These are phyloP conservation scores for Actinomortierella ambigua DNA, from an alignment of 371 early-diverging fungal genomes.

Conservation along the genomic window DNA sequence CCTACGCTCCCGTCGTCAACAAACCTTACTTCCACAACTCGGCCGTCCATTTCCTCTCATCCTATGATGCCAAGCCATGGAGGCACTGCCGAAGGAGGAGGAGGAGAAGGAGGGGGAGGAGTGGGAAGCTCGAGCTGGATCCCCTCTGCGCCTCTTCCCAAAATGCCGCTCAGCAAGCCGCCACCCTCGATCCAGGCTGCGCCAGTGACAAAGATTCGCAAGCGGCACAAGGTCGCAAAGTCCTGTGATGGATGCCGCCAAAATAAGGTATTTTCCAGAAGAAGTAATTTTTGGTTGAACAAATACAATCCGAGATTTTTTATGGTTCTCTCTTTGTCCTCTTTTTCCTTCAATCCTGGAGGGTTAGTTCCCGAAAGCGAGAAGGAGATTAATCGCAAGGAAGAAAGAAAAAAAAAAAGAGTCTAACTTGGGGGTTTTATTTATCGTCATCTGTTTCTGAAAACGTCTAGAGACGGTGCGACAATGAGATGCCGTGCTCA, in stretches of 20 bases:
- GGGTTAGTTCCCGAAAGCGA: not conserved
- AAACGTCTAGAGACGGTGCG: not conserved
- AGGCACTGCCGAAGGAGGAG: not conserved
- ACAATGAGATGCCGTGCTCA: not conserved
- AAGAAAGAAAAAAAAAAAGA: too few relatives aligned
- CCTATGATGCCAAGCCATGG: not conserved
- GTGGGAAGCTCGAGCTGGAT: not conserved
- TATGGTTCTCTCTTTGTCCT: not conserved
- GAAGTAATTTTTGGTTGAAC: not conserved
- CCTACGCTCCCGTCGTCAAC: too few relatives aligned
- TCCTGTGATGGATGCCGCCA: slow-evolving; percentile 1
- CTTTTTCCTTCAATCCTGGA: not conserved
- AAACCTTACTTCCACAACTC: not conserved
- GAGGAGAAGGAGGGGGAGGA: not conserved
- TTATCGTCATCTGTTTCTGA: too few relatives aligned
- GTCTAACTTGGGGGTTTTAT: too few relatives aligned
- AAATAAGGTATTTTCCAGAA: not conserved
- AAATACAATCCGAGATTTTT: too few relatives aligned
- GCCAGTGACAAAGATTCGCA: not conserved
- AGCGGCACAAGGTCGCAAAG: slow-evolving; percentile 1
- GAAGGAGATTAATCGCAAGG: too few relatives aligned
- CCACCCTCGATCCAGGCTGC: too few relatives aligned
- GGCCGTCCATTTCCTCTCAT: not conserved
- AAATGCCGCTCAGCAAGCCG: not conserved
- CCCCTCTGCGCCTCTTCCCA: not conserved